phyloP scores from a whole-genome alignment of 441 rosid genomes.

The Erodium trifolium region DNA sequence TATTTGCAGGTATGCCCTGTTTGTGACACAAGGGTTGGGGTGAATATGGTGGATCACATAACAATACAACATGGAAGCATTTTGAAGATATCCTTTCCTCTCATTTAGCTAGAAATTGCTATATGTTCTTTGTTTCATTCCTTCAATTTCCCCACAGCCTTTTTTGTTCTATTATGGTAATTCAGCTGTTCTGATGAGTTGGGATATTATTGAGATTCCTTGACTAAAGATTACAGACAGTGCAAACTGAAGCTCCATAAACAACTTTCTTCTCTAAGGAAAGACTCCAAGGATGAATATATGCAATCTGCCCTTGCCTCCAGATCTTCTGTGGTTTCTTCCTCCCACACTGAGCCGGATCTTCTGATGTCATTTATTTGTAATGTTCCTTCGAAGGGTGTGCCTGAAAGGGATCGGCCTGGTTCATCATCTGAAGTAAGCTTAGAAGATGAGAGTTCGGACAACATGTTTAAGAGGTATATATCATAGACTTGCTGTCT shows the following conservation, averaged over 20 bases:
- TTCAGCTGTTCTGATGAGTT: background rate
- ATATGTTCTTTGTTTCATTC: background rate
- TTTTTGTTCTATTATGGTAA: background rate
- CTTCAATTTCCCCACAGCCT: background rate
- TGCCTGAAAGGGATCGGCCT: conserved; percentile 27
- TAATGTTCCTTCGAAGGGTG: conserved; percentile 28
- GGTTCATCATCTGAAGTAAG: conserved; percentile 23
- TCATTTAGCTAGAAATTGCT: background rate
- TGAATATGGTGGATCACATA: conserved; percentile 36
- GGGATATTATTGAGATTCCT: conserved; percentile 24
- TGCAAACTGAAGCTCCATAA: conserved; percentile 36
- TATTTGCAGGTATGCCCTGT: conserved; percentile 36
- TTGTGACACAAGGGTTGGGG: conserved; percentile 28
- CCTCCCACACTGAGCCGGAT: conserved; percentile 45
- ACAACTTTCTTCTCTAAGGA: conserved; percentile 41
- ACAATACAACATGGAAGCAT: conserved; percentile 28
- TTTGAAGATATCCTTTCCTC: conserved; percentile 37
- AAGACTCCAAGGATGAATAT: conserved; percentile 41
- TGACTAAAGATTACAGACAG: conserved; percentile 40
- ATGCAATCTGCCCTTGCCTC: conserved; percentile 42
- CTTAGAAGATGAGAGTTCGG: conserved; percentile 28
- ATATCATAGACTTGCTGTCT: conserved; percentile 15
- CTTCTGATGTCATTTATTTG: conserved; percentile 57
- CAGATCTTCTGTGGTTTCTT: conserved; percentile 32
- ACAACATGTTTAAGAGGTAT: conserved; percentile 30